Evolutionary conservation across 148 eudicot genomes (phyloP), one percentile per base, ranked within the genome.

Genomic region (Hydrangea macrophylla): DNA sequence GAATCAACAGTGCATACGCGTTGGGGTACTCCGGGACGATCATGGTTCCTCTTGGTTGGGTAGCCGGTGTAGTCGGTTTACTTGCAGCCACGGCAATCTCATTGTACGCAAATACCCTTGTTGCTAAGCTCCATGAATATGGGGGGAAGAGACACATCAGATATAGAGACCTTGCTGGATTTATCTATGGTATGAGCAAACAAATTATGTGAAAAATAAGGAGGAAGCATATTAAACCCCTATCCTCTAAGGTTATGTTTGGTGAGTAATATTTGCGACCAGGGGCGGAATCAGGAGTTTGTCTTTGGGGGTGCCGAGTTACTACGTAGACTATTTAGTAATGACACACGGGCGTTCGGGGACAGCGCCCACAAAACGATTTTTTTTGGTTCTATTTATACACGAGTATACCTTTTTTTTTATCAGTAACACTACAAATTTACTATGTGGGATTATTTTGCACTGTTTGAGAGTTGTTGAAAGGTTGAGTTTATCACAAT

Each of bases 41-140:
- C 77, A 88, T 90, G 97, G 88, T 88, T 59, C 97, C 97, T 36
- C 88, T 94, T 12, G 97, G 97, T 60, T 94, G 97, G 97, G 54
- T 80, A 8, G 83, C 84, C 3, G 98, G 96, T 0, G 86, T 90
- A 1, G 75, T 90, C 37, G 92, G 97, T 71, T 70, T 91, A 37
- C 59, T 94, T 17, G 39, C 68, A 37, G 92, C 97, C 31, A 87
- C 95, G 5, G 77, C 73, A 0, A 72, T 90, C 48, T 90, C 96
- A 44, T 78, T 90, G 26, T 90, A 85, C 53, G 98, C 98, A 18
- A 93, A 88, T 82, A 28, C 90, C 15, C 88, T 93, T 56, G 76
- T 90, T 64, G 98, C 97, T 7, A 82, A 78, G 77, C 89, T 93
- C 70, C 98, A 90, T 77, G 95, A 90, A 70, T 78, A 66, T 70